Percentiles rank a stretch among this genome's conserved stretches.
These are phyloP conservation scores for Gracilaria gracilis DNA, from an alignment of 23 red algal genomes.

Conservation along the genomic window DNA sequence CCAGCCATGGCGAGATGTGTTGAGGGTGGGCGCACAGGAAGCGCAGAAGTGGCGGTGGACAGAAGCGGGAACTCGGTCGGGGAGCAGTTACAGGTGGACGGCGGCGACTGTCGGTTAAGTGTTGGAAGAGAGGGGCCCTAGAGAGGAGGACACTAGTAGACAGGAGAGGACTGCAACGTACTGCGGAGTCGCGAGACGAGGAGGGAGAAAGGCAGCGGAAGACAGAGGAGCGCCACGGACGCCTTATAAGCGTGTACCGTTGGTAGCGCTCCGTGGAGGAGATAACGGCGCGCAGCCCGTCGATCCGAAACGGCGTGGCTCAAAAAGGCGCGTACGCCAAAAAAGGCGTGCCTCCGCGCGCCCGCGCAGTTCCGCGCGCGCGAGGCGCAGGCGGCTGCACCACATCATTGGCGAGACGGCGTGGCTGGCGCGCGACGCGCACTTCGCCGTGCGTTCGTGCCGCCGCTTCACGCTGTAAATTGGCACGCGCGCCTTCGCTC, in stretches of 20 bases:
- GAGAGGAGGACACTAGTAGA: background rate
- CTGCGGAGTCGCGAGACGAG: background rate
- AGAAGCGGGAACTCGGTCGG: background rate
- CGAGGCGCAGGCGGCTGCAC: background rate
- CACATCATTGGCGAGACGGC: background rate
- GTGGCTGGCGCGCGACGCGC: background rate
- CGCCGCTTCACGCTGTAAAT: background rate
- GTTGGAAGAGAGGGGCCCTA: background rate
- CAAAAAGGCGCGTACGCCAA: background rate
- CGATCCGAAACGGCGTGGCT: too few relatives aligned
- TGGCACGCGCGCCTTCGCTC: background rate
- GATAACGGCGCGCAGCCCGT: background rate
- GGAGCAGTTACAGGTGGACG: too few relatives aligned
- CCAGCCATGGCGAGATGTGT: background rate
- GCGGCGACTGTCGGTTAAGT: background rate
- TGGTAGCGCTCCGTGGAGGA: background rate
- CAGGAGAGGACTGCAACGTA: background rate
- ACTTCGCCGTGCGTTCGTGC: too few relatives aligned
- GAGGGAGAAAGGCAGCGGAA: background rate
- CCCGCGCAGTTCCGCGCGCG: too few relatives aligned
- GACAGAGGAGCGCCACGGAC: too few relatives aligned
- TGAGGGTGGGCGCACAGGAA: background rate
- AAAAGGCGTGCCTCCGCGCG: too few relatives aligned
- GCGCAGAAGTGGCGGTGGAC: background rate
- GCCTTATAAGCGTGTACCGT: too few relatives aligned